A percentile compares a stretch with the other conserved stretches of the same genome.
Evolutionary conservation across 1,284 basidiomycete genomes (phyloP).

Genomic region (Tetrapyrgos nigripes): DNA sequence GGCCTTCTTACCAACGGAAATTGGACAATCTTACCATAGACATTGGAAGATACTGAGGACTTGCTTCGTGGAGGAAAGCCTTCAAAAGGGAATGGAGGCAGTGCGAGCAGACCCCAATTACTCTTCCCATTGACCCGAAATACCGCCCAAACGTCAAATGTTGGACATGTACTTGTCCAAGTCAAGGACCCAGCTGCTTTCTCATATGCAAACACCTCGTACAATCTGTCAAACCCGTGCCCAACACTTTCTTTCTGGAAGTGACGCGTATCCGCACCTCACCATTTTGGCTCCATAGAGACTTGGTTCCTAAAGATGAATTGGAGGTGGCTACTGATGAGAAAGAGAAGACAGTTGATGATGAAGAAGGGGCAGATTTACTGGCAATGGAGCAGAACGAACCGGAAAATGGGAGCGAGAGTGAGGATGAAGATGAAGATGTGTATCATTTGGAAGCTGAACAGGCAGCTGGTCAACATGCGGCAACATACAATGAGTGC

Average conservation of each 20-base stretch:
- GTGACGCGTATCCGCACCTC: too few relatives aligned
- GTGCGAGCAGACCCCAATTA: constrained; percentile 24
- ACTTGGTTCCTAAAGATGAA: too few relatives aligned
- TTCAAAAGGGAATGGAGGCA: constrained; percentile 37
- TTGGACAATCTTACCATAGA: constrained; percentile 26
- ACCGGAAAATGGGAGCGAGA: too few relatives aligned
- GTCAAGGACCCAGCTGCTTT: constrained; percentile 25
- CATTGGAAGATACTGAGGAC: constrained; percentile 32
- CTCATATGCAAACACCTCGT: constrained; percentile 35
- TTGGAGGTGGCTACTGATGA: too few relatives aligned
- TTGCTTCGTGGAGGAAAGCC: constrained; percentile 33
- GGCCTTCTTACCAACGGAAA: constrained; percentile 35
- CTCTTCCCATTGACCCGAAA: constrained; percentile 26
- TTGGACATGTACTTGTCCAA: constrained; percentile 30
- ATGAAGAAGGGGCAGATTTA: too few relatives aligned
- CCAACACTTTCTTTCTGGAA: constrained; percentile 28
- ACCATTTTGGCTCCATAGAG: too few relatives aligned
- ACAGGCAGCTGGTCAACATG: too few relatives aligned
- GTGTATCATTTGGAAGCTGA: too few relatives aligned
- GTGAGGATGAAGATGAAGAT: too few relatives aligned
- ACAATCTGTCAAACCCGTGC: constrained; percentile 23
- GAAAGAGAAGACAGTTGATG: too few relatives aligned
- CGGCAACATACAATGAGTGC: too few relatives aligned
- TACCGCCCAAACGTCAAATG: constrained; percentile 27
- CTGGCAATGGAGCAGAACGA: too few relatives aligned